A percentile compares a stretch with the other conserved stretches of the same genome.
Conservation (phyloP, 176 grass and related monocot species). For the Triticum aestivum region IWGSC_CS_RefSeq_v2.1 NC_057808.1:509169785-509170284, state of each 20-base stretch:
- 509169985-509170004: no score
- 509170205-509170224: constrained; percentile 21
- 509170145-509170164: not conserved
- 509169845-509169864: constrained; percentile 70
- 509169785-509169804: constrained; percentile 7
- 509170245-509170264: not conserved
- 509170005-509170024: no score
- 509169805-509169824: constrained; percentile 67
- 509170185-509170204: not conserved
- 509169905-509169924: not conserved
- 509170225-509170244: constrained; percentile 6
- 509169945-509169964: no score
- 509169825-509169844: constrained; percentile 81
- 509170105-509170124: no score
- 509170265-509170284: no score
- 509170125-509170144: not conserved
- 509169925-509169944: no score
- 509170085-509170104: no score
- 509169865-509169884: constrained; percentile 58
- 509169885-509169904: constrained; percentile 2
- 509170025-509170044: no score
- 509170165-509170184: constrained; percentile 18
- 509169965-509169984: no score
- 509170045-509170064: no score
- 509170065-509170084: no score